Evolutionary conservation across 2,329 filamentous ascomycete genomes (phyloP).

Genomic region (Eutypa lata): DNA sequence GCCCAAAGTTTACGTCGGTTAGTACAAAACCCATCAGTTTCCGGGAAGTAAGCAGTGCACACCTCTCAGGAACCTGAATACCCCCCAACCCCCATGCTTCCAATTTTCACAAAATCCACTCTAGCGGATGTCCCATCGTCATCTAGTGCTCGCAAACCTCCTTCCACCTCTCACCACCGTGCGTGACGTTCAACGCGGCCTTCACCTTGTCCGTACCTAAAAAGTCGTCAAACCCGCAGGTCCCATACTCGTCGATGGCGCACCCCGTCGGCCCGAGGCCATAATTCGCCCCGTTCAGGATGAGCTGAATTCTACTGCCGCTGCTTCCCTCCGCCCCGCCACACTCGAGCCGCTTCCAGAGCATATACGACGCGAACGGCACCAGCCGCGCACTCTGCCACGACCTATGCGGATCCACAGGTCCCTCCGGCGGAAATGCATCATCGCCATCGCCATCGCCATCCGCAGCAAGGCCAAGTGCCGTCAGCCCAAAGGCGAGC

Average conservation of each 20-base stretch:
- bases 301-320: constrained; percentile 13
- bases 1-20: no score
- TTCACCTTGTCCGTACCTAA: constrained; percentile 9
- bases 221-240: constrained; percentile 17
- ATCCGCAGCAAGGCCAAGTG: constrained; percentile 16
- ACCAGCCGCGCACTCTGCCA: constrained; percentile 17
- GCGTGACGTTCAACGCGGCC: constrained; percentile 13
- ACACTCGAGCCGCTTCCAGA: constrained; percentile 17
- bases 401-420: constrained; percentile 11
- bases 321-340: constrained; percentile 4
- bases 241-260: constrained; percentile 16
- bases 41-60: no score
- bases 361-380: constrained; percentile 19
- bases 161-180: constrained; percentile 17
- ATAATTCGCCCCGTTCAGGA: constrained; percentile 20
- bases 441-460: no score
- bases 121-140: no score
- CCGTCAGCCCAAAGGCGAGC: constrained; percentile 16
- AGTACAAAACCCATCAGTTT: no score
- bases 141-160: constrained; percentile 7
- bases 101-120: no score
- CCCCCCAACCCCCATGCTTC: no score
- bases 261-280: constrained; percentile 17
- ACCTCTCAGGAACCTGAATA: no score
- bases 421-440: constrained; percentile 13